Conservation (phyloP, 371 early-diverging fungal genomes). For the Phascolomyces articulosus region DNA sequence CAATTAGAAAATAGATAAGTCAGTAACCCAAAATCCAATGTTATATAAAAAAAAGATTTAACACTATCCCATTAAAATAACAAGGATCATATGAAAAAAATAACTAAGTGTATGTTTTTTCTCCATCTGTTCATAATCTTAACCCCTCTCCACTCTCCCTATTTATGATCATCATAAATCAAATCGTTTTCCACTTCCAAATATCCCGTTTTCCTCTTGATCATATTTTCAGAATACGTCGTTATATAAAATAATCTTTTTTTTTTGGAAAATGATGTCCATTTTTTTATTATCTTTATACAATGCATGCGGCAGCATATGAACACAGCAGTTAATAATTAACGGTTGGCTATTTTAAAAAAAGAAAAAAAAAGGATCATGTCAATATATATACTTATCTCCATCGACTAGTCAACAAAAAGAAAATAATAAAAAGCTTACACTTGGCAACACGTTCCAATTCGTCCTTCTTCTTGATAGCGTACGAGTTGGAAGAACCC, state of each 20-base stretch:
- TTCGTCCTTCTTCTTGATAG: conserved; percentile 99
- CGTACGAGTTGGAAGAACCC: conserved; percentile 99
- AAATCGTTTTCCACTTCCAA: background rate
- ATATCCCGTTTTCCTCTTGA: too few relatives aligned
- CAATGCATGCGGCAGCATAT: background rate
- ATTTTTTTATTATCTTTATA: conserved; percentile 1
- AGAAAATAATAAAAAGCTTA: conserved; percentile 24
- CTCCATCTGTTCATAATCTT: too few relatives aligned
- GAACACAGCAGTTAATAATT: conserved; percentile 4
- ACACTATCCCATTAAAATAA: too few relatives aligned
- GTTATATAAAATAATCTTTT: background rate
- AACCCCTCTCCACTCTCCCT: too few relatives aligned
- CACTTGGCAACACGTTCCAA: conserved; percentile 80
- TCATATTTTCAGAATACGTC: background rate
- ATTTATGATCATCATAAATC: too few relatives aligned
- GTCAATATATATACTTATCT: too few relatives aligned
- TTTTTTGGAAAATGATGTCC: background rate
- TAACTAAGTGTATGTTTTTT: too few relatives aligned
- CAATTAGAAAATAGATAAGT: too few relatives aligned
- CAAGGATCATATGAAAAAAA: too few relatives aligned
- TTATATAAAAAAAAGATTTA: too few relatives aligned
- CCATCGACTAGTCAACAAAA: too few relatives aligned
- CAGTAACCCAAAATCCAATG: too few relatives aligned
- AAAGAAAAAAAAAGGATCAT: background rate
- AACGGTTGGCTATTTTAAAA: conserved; percentile 13